Evolutionary conservation across 176 grass and related monocot genomes (phyloP).

Genomic region (Cenchrus americanus): DNA sequence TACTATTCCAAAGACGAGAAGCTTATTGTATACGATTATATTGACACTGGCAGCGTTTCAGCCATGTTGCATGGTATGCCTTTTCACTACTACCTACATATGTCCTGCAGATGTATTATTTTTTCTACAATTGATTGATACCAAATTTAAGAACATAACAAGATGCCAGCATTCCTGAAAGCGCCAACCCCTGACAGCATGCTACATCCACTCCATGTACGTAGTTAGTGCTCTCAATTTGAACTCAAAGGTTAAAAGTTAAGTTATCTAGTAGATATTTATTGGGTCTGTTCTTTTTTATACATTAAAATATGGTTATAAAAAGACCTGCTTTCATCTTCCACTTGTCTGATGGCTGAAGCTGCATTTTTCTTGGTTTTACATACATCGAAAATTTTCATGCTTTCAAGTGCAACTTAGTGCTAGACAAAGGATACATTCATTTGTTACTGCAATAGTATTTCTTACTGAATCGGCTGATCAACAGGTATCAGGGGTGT

Average conservation of each 20-base stretch:
- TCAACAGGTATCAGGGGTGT: slow-evolving; percentile 62
- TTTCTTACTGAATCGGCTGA: background rate
- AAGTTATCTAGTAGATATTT: background rate
- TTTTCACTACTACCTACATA: slow-evolving; percentile 33
- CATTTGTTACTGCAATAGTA: background rate
- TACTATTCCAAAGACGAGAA: slow-evolving; percentile 99
- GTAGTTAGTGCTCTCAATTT: background rate
- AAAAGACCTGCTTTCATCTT: background rate
- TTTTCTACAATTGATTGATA: background rate
- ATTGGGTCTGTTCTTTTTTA: background rate
- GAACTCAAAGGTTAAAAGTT: background rate
- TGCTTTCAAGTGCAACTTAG: background rate
- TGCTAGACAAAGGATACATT: background rate
- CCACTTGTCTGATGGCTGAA: slow-evolving; percentile 24
- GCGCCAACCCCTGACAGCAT: background rate
- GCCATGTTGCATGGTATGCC: slow-evolving; percentile 85
- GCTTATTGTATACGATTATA: slow-evolving; percentile 87
- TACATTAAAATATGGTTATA: background rate
- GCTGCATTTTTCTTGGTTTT: slow-evolving; percentile 20
- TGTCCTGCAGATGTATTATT: slow-evolving; percentile 1
- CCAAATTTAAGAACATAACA: background rate
- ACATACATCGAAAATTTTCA: background rate
- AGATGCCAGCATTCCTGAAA: background rate
- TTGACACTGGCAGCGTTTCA: slow-evolving; percentile 66
- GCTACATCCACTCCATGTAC: slow-evolving; percentile 15